Conservation (phyloP, 2,329 filamentous ascomycete genomes). For the Neofusicoccum kwambonambiense region DNA sequence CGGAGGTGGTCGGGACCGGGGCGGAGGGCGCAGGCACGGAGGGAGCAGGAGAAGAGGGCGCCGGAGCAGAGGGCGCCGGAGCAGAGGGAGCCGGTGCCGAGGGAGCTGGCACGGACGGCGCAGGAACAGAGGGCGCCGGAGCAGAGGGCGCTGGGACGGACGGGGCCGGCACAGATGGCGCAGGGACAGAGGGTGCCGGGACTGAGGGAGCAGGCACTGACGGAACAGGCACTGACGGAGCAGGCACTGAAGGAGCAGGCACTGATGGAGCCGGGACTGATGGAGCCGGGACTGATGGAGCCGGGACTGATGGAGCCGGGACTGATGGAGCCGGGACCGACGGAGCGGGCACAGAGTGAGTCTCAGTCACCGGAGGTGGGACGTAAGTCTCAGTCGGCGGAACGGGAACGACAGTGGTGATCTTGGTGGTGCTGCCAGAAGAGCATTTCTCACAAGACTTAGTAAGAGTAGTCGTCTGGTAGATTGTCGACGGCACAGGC, state of each 20-base stretch:
- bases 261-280: background rate
- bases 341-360: no score
- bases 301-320: background rate
- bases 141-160: background rate
- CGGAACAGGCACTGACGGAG: background rate
- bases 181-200: background rate
- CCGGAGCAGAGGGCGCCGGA: background rate
- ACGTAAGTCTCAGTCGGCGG: background rate
- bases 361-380: no score
- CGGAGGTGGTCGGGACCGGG: constrained; percentile 17
- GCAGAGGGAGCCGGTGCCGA: background rate
- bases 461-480: constrained; percentile 5
- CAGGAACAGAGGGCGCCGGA: background rate
- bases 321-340: background rate
- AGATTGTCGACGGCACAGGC: constrained; percentile 3
- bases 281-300: background rate
- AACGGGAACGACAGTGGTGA: background rate
- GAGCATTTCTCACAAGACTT: background rate
- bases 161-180: background rate
- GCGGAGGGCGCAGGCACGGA: constrained; percentile 21
- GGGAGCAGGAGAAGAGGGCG: constrained; percentile 6
- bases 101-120: background rate
- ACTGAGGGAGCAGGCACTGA: background rate
- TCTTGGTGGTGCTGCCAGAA: background rate
- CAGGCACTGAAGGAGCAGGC: background rate